Evolutionary conservation across 352 stramenopile species (phyloP).

Genomic region (Pythium chondricola): DNA sequence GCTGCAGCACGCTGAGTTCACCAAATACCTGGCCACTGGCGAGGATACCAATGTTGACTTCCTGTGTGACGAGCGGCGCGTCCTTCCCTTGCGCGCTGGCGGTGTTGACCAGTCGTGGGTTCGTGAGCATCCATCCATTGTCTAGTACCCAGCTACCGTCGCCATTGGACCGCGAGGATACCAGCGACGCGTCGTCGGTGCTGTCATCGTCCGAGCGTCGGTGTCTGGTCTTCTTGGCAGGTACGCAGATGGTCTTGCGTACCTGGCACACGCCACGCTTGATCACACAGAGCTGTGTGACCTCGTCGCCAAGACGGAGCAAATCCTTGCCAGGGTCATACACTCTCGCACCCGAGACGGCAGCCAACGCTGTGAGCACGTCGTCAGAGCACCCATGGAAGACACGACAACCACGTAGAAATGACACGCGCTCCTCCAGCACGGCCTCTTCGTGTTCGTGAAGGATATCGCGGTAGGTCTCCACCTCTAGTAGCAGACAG

Average conservation of each 20-base stretch:
- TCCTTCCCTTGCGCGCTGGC: conserved; percentile 21
- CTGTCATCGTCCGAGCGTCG: not conserved
- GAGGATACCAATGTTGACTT: conserved; percentile 53
- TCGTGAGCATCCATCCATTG: conserved; percentile 79
- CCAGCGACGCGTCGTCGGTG: conserved; percentile 19
- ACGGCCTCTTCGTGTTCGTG: conserved; percentile 34
- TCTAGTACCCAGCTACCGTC: conserved; percentile 73
- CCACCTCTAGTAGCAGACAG: conserved; percentile 44
- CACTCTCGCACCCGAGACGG: conserved; percentile 38
- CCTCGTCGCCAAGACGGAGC: conserved; percentile 44
- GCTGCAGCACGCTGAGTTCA: conserved; percentile 64
- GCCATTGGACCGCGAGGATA: conserved; percentile 19
- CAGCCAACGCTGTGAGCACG: conserved; percentile 37
- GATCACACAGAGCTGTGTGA: conserved; percentile 60
- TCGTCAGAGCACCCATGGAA: conserved; percentile 56
- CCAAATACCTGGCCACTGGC: conserved; percentile 68
- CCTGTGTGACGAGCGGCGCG: conserved; percentile 20
- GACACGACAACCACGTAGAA: conserved; percentile 51
- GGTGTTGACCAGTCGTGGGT: conserved; percentile 55
- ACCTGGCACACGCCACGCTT: conserved; percentile 67
- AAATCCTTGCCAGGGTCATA: conserved; percentile 51
- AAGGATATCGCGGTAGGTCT: conserved; percentile 44
- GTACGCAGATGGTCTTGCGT: conserved; percentile 42
- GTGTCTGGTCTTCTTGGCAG: not conserved
- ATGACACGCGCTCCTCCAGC: conserved; percentile 42